Base-by-base conservation (phyloP, 805 yeast species). In the Zygotorulaspora florentina region DNA sequence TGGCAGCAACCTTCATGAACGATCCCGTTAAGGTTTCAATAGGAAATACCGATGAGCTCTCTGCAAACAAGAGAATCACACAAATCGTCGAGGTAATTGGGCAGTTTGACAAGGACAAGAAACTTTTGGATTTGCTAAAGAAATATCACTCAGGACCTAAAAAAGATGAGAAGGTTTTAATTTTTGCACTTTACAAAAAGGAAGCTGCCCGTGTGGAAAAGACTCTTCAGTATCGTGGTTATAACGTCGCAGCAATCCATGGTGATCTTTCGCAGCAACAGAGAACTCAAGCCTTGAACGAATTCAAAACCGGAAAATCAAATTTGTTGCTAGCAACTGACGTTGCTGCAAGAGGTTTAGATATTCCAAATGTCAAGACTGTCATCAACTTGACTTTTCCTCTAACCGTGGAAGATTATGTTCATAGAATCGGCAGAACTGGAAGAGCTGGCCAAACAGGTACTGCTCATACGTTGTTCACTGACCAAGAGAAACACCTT, bases 401-500 rank as follows among this genome's bases (percentile, higher is more conserved):
- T 39, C 76, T 90, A 58, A 90, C 97, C 0, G 93, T 87, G 9
- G 98, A 91, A 68, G 97, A 91, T 69, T 91, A 91, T 62, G 97
- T 91, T 30, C 98, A 91, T 67, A 80, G 98, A 70, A 91, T 91
- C 56, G 98, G 98, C 51, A 85, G 98, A 75, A 91, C 98, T 8
- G 98, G 97, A 51, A 83, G 98, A 71, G 99, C 98, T 12, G 98
- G 98, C 34, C 87, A 85, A 68, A 76, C 89, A 1, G 99, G 99
- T 62, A 80, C 81, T 52, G 96, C 99, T 12, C 95, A 90, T 65
- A 91, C 99, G 1, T 74, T 93, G 38, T 93, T 93, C 73, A 93
- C 99, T 7, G 97, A 90, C 54, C 93, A 89, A 61, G 98, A 93
- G 66, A 93, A 93, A 67, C 98, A 91, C 67, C 76, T 93, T 42